These are phyloP conservation scores for Phyllostachys edulis DNA, from an alignment of 176 grass and related monocot species.

Conservation along the genomic window DNA sequence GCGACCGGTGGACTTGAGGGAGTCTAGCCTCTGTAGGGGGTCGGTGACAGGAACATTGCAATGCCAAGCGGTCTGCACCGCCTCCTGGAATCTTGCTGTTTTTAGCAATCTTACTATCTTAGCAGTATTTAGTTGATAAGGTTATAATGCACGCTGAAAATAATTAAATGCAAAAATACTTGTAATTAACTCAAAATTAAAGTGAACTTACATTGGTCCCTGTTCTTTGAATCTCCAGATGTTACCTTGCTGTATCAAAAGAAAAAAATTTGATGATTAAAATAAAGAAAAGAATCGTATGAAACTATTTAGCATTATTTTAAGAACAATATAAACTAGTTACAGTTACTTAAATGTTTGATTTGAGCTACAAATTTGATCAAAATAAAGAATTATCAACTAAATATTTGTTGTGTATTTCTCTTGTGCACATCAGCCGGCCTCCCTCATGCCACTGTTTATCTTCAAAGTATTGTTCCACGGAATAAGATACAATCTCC, in stretches of 20 bases:
- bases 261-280: constrained; percentile 15
- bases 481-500: no score
- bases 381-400: not conserved
- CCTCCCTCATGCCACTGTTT: no score
- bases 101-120: no score
- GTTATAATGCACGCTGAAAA: not conserved
- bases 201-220: constrained; percentile 28
- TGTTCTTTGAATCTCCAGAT: constrained; percentile 34
- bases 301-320: not conserved
- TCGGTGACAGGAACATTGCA: no score
- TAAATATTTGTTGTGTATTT: no score
- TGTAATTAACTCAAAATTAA: not conserved
- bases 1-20: no score
- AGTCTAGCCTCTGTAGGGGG: no score
- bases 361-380: not conserved
- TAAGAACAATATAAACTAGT: not conserved
- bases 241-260: constrained; percentile 40
- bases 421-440: no score
- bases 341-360: not conserved
- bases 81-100: no score
- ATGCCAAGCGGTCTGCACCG: no score
- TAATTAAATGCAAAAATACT: not conserved
- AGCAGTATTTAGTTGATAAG: not conserved
- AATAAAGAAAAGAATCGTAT: not conserved
- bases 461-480: no score